phyloP scores from a whole-genome alignment of 2,329 filamentous ascomycete genomes.

The Penicillium sp. region DNA sequence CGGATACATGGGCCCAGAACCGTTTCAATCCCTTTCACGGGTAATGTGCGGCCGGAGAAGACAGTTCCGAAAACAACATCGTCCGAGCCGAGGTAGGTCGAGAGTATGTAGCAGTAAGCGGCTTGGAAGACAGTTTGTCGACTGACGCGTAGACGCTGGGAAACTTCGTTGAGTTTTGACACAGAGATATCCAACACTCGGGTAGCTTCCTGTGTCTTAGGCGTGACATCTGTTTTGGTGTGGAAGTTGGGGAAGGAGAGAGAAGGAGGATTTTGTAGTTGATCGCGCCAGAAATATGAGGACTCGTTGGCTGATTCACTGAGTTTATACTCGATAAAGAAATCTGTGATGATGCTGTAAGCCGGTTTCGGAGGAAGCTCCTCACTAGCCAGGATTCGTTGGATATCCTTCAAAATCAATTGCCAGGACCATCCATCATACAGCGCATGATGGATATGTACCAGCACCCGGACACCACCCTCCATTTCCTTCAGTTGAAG shows the following conservation, averaged over 20 bases:
- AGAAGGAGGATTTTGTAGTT: slow-evolving; percentile 63
- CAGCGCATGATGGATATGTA: slow-evolving; percentile 78
- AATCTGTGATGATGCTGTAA: slow-evolving; percentile 64
- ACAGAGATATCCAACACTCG: slow-evolving; percentile 42
- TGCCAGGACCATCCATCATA: slow-evolving; percentile 96
- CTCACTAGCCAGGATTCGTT: slow-evolving; percentile 50
- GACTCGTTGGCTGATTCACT: slow-evolving; percentile 46
- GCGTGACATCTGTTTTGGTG: slow-evolving; percentile 35
- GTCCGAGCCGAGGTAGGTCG: slow-evolving; percentile 63
- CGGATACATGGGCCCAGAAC: slow-evolving; percentile 80
- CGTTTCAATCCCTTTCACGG: slow-evolving; percentile 70
- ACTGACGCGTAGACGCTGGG: slow-evolving; percentile 55
- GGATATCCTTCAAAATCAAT: slow-evolving; percentile 70
- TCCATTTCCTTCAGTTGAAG: slow-evolving; percentile 57
- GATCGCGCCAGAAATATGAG: slow-evolving; percentile 70
- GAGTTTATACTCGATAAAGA: slow-evolving; percentile 43
- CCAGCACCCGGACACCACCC: slow-evolving; percentile 35
- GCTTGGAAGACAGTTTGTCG: slow-evolving; percentile 78
- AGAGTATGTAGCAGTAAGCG: slow-evolving; percentile 68
- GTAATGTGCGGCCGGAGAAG: slow-evolving; percentile 78
- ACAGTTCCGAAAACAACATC: slow-evolving; percentile 80
- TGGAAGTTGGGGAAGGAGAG: slow-evolving; percentile 64
- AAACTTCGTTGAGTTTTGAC: slow-evolving; percentile 39
- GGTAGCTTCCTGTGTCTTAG: slow-evolving; percentile 31
- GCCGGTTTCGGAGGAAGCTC: slow-evolving; percentile 53